Conservation (phyloP, 306 rosid genomes). For the Lagenaria siceraria region DNA sequence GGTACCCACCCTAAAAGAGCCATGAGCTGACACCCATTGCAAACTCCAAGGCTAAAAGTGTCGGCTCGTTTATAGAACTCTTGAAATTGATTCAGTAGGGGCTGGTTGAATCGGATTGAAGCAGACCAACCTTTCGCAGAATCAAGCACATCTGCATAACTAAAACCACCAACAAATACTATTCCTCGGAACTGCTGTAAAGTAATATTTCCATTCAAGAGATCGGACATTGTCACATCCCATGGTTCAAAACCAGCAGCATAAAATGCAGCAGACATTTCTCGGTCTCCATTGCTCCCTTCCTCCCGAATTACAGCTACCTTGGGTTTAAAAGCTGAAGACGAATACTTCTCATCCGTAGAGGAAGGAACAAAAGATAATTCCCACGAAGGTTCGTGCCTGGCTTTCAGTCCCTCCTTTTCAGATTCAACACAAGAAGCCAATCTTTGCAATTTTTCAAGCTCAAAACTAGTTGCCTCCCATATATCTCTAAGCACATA, state of each 20-base stretch:
- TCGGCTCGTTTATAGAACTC: slow-evolving; percentile 69
- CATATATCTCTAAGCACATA: slow-evolving; percentile 58
- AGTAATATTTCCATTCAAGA: slow-evolving; percentile 49
- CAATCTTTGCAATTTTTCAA: slow-evolving; percentile 63
- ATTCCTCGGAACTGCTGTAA: slow-evolving; percentile 54
- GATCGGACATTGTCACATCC: slow-evolving; percentile 86
- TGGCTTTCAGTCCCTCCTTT: slow-evolving; percentile 60
- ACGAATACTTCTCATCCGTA: slow-evolving; percentile 45
- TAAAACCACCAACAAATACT: slow-evolving; percentile 86
- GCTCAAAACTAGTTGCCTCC: slow-evolving; percentile 76
- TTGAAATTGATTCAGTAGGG: slow-evolving; percentile 65
- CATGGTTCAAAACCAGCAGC: slow-evolving; percentile 81
- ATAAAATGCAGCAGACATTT: slow-evolving; percentile 88
- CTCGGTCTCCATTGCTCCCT: slow-evolving; percentile 92
- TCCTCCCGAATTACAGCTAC: slow-evolving; percentile 90
- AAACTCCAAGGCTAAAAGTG: slow-evolving; percentile 85
- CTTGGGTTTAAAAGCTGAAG: slow-evolving; percentile 46
- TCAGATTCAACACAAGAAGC: slow-evolving; percentile 71
- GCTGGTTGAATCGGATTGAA: slow-evolving; percentile 57
- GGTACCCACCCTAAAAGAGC: slow-evolving; percentile 93
- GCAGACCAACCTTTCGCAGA: slow-evolving; percentile 96
- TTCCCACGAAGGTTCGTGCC: slow-evolving; percentile 64
- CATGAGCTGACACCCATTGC: slow-evolving; percentile 97
- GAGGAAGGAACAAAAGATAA: slow-evolving; percentile 57
- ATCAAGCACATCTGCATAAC: slow-evolving; percentile 89